Conservation (phyloP, 768 basidiomycete species). For the Podaxis sp. region DNA sequence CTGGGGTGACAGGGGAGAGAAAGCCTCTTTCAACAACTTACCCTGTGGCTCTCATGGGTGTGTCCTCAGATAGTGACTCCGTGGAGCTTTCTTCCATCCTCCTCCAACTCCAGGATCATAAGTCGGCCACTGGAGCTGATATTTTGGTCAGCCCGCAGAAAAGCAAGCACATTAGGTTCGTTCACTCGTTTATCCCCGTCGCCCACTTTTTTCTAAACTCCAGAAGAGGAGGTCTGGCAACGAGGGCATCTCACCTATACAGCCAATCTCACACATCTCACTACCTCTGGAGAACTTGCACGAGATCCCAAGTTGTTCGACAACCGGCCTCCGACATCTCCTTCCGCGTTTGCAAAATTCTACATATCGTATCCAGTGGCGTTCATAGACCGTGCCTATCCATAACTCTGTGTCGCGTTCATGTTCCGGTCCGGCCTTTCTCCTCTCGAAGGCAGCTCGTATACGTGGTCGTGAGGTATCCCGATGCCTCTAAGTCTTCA, state of each 20-base stretch:
- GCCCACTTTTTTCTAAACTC: neutral
- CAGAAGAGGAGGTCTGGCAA: constrained; percentile 54
- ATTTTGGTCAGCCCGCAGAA: constrained; percentile 3
- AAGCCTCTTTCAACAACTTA: constrained; percentile 8
- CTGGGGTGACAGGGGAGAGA: neutral
- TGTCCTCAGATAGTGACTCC: neutral
- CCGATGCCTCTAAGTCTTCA: neutral
- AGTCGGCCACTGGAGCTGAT: neutral
- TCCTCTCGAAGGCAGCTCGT: constrained; percentile 3
- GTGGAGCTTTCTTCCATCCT: constrained; percentile 1
- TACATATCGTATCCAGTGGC: constrained; percentile 27
- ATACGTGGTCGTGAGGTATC: constrained; percentile 1
- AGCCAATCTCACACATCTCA: constrained; percentile 41
- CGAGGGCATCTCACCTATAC: constrained; percentile 39
- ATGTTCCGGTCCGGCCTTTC: constrained; percentile 6
- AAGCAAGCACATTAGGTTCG: constrained; percentile 6
- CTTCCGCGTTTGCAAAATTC: constrained; percentile 38
- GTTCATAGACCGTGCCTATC: constrained; percentile 22
- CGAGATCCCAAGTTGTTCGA: constrained; percentile 31
- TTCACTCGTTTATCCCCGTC: neutral
- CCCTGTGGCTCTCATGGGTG: neutral
- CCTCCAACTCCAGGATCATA: neutral
- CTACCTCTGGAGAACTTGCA: constrained; percentile 49
- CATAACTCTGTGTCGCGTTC: constrained; percentile 38
- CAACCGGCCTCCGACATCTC: constrained; percentile 36